Evolutionary conservation across 805 yeast genomes (phyloP).

Genomic region (Danielia oregonensis): DNA sequence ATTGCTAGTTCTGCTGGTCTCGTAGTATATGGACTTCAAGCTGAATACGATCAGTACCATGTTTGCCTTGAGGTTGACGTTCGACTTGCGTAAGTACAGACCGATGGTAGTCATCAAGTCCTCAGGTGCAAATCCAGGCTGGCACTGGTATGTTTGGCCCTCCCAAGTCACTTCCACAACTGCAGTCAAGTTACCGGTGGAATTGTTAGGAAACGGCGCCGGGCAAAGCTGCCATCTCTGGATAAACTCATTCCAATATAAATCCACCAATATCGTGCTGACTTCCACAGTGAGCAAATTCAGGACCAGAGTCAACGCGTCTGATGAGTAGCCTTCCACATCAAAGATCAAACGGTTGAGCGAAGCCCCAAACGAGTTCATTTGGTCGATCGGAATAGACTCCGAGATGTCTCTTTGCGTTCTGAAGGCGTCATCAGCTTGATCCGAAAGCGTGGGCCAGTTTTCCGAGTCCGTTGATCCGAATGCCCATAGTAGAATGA

Average conservation of each 20-base stretch:
- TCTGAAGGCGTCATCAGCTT: conserved; percentile 19
- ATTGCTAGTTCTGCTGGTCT: neutral
- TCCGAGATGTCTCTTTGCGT: conserved; percentile 35
- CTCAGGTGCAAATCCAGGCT: conserved; percentile 23
- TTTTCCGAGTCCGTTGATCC: neutral
- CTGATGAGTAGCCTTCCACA: conserved; percentile 23
- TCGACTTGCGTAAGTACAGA: conserved; percentile 21
- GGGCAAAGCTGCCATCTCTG: conserved; percentile 55
- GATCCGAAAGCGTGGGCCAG: conserved; percentile 8
- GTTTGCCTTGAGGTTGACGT: conserved; percentile 32
- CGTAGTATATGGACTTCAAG: conserved; percentile 27
- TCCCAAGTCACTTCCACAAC: conserved; percentile 24
- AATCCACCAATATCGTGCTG: conserved; percentile 29
- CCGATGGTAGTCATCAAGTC: conserved; percentile 19
- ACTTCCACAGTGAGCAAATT: conserved; percentile 16
- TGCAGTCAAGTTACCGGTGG: conserved; percentile 14
- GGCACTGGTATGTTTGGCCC: conserved; percentile 23
- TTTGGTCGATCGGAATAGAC: conserved; percentile 31
- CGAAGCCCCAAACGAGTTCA: conserved; percentile 30
- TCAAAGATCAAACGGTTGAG: conserved; percentile 27
- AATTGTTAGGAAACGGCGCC: conserved; percentile 32
- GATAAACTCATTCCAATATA: conserved; percentile 51
- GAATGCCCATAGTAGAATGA: neutral
- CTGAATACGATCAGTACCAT: conserved; percentile 28
- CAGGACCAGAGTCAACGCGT: conserved; percentile 5